phyloP scores from a whole-genome alignment of 1,139 yeast species.

The Barnettozyma hawaiiensis region DNA sequence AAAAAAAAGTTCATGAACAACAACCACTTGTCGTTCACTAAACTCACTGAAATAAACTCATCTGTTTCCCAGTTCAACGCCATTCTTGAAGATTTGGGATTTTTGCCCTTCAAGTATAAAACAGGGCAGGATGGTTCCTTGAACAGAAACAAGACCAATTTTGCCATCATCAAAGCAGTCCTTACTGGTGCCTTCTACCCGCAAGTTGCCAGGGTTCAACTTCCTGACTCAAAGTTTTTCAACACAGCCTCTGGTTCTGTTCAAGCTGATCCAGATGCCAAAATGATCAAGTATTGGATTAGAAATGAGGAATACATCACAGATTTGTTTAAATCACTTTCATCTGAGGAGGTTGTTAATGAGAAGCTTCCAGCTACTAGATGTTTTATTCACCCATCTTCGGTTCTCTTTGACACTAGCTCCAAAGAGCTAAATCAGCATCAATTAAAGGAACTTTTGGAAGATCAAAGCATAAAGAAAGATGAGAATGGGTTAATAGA shows the following conservation, averaged over 20 bases:
- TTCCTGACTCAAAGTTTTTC: constrained; percentile 74
- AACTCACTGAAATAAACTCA: constrained; percentile 66
- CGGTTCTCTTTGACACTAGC: constrained; percentile 51
- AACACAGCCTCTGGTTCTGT: constrained; percentile 73
- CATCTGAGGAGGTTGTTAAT: constrained; percentile 12
- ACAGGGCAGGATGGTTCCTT: constrained; percentile 23
- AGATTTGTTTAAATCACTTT: constrained; percentile 18
- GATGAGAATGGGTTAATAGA: constrained; percentile 39
- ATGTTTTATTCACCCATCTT: constrained; percentile 81
- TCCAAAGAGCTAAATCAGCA: constrained; percentile 22
- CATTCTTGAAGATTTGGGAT: constrained; percentile 69
- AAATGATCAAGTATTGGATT: constrained; percentile 66
- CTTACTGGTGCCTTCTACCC: constrained; percentile 82
- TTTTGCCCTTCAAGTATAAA: constrained; percentile 49
- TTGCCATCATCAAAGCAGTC: constrained; percentile 54
- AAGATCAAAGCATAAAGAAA: constrained; percentile 11
- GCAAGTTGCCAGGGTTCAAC: constrained; percentile 69
- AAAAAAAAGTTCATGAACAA: constrained; percentile 52
- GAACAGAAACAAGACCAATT: constrained; percentile 48
- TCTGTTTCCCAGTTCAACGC: constrained; percentile 64
- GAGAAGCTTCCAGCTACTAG: constrained; percentile 49
- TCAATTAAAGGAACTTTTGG: constrained; percentile 22
- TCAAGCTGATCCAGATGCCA: constrained; percentile 79
- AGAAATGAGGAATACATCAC: constrained; percentile 47
- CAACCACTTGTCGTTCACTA: constrained; percentile 55